A percentile compares a stretch with the other conserved stretches of the same genome.
phyloP scores from a whole-genome alignment of 73 alveolate species.

The Breviolum minutum region DNA sequence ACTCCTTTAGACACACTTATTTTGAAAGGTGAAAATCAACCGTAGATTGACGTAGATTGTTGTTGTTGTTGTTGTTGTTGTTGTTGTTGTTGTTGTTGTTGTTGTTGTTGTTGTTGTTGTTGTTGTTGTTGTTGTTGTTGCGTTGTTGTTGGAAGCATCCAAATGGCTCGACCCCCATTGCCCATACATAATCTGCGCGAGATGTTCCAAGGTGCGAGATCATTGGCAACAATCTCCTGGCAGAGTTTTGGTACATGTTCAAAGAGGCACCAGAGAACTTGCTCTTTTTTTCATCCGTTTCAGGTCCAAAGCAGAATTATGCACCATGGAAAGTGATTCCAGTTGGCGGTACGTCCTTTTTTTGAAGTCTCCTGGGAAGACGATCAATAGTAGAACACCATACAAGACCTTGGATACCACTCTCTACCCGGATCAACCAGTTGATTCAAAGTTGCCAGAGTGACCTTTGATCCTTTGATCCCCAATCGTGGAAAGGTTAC shows the following conservation, averaged over 20 bases:
- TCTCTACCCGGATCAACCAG: no score
- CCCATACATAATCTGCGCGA: no score
- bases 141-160: neutral
- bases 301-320: no score
- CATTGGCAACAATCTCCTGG: slow-evolving; percentile 91
- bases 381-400: no score
- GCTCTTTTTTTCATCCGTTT: neutral
- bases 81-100: neutral
- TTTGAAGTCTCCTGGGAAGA: no score
- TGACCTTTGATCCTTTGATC: no score
- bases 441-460: no score
- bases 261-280: neutral
- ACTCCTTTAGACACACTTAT: no score
- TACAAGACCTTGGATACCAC: no score
- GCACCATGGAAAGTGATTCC: neutral
- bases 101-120: neutral
- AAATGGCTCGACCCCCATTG: neutral
- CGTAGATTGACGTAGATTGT: neutral
- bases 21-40: neutral
- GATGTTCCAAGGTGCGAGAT: slow-evolving; percentile 54
- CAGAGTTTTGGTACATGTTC: slow-evolving; percentile 94
- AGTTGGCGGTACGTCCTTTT: neutral
- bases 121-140: neutral
- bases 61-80: neutral
- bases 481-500: no score